Base-by-base conservation (phyloP, 2,329 filamentous ascomycete species). In the Lojkania enalia region DNA sequence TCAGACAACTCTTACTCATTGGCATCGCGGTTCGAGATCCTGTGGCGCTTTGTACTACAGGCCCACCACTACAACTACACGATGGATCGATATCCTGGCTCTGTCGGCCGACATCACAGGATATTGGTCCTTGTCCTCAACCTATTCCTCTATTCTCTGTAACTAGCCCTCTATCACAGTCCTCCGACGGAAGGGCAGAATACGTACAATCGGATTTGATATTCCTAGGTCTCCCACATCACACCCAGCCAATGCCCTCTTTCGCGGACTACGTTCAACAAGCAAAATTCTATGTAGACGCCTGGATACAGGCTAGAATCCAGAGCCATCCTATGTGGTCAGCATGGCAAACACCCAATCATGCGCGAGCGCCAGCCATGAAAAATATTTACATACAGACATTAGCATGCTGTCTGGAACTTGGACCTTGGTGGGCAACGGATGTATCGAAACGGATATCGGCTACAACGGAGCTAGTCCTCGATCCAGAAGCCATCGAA, bases 361-460 rank as follows among this genome's bases (percentile, higher is more conserved):
- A 74, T 21, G 51, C 60, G 3, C 63, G 70, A 13, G 67, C 68
- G 15, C 59, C 67, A 12, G 56, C 64, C 2, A 68, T 74, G 60
- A 57, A 59, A n/a, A 72, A 72, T 27, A 63, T 71, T 3, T 75
- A 72, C 54, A 60, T 66, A 12, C 68, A 73, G 42, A 72, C 70
- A 3, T 57, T 75, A 2, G 67, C 69, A 2, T 73, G 71, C 49
- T 56, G 69, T 1, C 64, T 73, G 42, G 60, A 66, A 7, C 72
- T 69, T 50, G 72, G 72, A 2, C 53, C 69, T 0, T 53, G 66
- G 25, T 75, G 70, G 69, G 55, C 72, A 9, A 49, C 64, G 12
- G 64, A 72, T 18, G 55, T 72, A 2, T 62, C 61, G 38, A 48
- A 57, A 5, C 52, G 3, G 18, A 20, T 31, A 42, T 3, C n/a